phyloP scores from a whole-genome alignment of 2,329 filamentous ascomycete genomes.

The Seiridium cupressi region DNA sequence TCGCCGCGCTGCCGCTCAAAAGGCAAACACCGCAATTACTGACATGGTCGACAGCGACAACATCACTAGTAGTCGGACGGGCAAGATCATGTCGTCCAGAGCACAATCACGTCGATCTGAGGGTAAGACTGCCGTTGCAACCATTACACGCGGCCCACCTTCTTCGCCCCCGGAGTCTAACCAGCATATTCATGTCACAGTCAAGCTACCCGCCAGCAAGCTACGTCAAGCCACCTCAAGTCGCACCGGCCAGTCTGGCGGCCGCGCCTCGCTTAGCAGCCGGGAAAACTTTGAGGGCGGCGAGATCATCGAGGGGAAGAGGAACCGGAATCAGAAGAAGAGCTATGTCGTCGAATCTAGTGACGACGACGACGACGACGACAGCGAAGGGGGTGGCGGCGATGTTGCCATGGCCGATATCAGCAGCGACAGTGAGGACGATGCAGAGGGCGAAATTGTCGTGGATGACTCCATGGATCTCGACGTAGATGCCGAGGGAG shows the following conservation, averaged over 20 bases:
- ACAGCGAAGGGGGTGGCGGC: constrained; percentile 35
- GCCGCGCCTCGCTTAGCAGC: constrained; percentile 22
- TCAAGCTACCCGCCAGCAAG: constrained; percentile 51
- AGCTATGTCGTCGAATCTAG: constrained; percentile 59
- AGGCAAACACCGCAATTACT: constrained; percentile 45
- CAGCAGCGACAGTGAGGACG: constrained; percentile 28
- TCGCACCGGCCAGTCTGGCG: constrained; percentile 29
- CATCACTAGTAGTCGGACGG: constrained; percentile 27
- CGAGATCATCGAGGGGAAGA: constrained; percentile 48
- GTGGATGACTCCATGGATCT: constrained; percentile 36
- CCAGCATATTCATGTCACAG: constrained; percentile 49
- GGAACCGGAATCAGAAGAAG: constrained; percentile 56
- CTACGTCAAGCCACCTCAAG: constrained; percentile 48
- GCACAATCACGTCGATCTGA: constrained; percentile 45
- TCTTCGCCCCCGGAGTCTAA: constrained; percentile 41
- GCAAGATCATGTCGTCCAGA: constrained; percentile 46
- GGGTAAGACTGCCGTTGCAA: constrained; percentile 41
- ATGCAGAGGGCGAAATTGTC: constrained; percentile 30
- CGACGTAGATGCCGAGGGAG: constrained; percentile 38
- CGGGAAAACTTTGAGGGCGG: constrained; percentile 40
- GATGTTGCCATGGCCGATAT: constrained; percentile 30
- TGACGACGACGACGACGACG: constrained; percentile 38
- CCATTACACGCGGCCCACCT: constrained; percentile 41
- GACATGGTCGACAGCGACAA: constrained; percentile 50
- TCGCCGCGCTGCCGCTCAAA: constrained; percentile 43